phyloP scores from a whole-genome alignment of 805 yeast species.

The Myxozyma vanderwaltii region DNA sequence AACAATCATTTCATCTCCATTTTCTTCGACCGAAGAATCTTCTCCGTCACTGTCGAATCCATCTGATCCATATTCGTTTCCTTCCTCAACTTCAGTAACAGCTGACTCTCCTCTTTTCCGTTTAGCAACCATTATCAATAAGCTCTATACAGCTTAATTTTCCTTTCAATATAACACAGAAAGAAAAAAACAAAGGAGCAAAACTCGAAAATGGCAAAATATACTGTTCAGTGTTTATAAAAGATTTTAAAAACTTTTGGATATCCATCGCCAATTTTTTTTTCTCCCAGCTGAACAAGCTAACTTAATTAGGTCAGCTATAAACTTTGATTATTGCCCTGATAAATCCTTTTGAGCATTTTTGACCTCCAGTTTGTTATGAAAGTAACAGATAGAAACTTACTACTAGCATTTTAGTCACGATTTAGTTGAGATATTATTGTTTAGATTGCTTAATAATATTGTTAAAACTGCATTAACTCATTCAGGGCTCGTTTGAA shows the following conservation, averaged over 20 bases:
- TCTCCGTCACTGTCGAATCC: constrained; percentile 43
- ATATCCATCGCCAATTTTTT: constrained; percentile 7
- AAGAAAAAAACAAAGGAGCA: background rate
- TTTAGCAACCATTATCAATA: constrained; percentile 8
- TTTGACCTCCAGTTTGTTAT: too few species aligned
- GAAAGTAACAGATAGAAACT: too few species aligned
- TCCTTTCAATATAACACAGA: background rate
- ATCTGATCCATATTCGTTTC: constrained; percentile 33
- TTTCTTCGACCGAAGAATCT: constrained; percentile 35
- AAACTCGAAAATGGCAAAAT: background rate
- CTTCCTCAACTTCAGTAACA: background rate
- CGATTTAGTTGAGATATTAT: too few species aligned
- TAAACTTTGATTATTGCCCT: background rate
- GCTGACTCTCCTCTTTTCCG: constrained; percentile 13
- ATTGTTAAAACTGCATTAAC: too few species aligned
- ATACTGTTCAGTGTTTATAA: background rate
- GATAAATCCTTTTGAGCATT: background rate
- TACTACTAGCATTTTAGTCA: too few species aligned
- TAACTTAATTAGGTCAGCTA: constrained; percentile 8
- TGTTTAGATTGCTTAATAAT: too few species aligned
- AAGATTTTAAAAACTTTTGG: background rate
- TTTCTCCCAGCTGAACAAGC: constrained; percentile 27
- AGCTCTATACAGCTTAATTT: background rate
- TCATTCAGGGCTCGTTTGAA: background rate
- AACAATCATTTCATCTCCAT: background rate